phyloP scores from a whole-genome alignment of 2,329 filamentous ascomycete species.

The Ophiostoma angusticollis region DNA sequence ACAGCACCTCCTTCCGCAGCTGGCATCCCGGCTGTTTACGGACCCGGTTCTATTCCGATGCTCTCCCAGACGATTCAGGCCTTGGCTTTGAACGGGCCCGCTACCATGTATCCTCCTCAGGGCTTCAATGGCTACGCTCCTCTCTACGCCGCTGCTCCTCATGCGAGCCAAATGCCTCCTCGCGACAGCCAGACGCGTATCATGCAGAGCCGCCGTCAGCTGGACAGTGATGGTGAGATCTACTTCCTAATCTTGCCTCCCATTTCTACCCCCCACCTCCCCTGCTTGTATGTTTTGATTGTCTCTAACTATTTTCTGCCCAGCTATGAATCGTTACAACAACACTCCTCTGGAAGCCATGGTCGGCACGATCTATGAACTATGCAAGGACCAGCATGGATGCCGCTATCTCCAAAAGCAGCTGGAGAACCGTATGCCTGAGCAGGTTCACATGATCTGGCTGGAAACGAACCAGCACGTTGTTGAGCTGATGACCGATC shows the following conservation, averaged over 20 bases:
- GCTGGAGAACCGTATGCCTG: slow-evolving; percentile 74
- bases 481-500: slow-evolving; percentile 95
- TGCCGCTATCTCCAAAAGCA: slow-evolving; percentile 96
- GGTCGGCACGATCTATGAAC: slow-evolving; percentile 68
- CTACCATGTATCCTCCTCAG: slow-evolving; percentile 41
- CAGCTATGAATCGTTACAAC: slow-evolving; percentile 66
- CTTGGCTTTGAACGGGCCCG: slow-evolving; percentile 39
- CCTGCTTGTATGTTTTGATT: not conserved
- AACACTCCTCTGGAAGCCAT: slow-evolving; percentile 73
- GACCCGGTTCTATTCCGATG: slow-evolving; percentile 39
- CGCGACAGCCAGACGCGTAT: slow-evolving; percentile 66
- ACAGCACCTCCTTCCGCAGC: not conserved
- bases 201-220: slow-evolving; percentile 61
- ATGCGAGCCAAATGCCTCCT: slow-evolving; percentile 23
- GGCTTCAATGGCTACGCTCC: slow-evolving; percentile 45
- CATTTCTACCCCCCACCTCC: too few relatives aligned
- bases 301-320: slow-evolving; percentile 21
- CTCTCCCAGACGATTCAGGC: slow-evolving; percentile 56
- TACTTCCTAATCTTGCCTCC: not conserved
- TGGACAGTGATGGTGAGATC: slow-evolving; percentile 55
- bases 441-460: slow-evolving; percentile 87
- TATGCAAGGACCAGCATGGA: slow-evolving; percentile 97
- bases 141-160: slow-evolving; percentile 32
- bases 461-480: slow-evolving; percentile 87
- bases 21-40: slow-evolving; percentile 23